Evolutionary conservation across 1,139 yeast species (phyloP), one percentile per base, ranked within the genome.

Genomic region (Pichia sp.): DNA sequence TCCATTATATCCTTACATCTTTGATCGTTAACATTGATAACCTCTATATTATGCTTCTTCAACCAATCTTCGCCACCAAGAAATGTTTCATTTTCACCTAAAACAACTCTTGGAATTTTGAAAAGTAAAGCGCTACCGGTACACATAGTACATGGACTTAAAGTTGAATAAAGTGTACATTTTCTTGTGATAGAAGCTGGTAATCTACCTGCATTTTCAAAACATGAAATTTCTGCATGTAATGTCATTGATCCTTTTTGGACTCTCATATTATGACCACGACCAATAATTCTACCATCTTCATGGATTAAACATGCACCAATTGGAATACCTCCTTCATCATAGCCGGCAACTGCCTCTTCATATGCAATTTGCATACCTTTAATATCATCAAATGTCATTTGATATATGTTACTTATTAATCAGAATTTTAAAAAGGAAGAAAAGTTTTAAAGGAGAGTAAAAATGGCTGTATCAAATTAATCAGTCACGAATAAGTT

Each of bases 111-210:
- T 55, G 81, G 80, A 53, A 90, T 74, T 32, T 96, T 96, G 65
- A 89, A 90, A 72, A 90, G 71, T 45, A 90, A 61, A 54, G 94
- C 86, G 16, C 96, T 95, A 22, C 97, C 97, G 7, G 95, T 78
- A 61, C 97, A 90, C 97, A 90, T 90, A 54, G 81, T 73, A 63
- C 97, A 90, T 3, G 97, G 97, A 6, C 96, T 85, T 53, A 90
- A 70, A 0, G 97, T 86, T 37, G 97, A 87, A 66, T 89, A 90
- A 80, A 90, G 78, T 53, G 82, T 84, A 65, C 82, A 82, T 59
- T 70, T 75, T 67, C 73, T 85, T 71, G 84, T 84, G 26, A 72
- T 73, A 32, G 69, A 68, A 5, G 87, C 90, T 23, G 76, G 75
- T 46, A 90, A 71, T 58, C 97, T 76, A 12, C 97, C 97, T 22